Evolutionary conservation across 2,329 filamentous ascomycete genomes (phyloP).

Genomic region (Calycina marina): DNA sequence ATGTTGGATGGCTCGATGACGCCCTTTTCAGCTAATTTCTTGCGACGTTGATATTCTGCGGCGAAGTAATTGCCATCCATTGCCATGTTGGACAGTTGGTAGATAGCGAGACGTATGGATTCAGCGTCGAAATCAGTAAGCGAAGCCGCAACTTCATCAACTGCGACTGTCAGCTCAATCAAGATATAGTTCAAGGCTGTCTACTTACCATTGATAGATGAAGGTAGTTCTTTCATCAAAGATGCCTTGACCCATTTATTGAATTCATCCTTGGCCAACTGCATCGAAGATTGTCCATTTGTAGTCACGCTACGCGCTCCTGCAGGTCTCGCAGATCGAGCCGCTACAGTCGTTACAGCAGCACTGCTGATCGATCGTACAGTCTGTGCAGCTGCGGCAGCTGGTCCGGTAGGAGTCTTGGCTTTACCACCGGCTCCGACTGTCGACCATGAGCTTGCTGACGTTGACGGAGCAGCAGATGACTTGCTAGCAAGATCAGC

Average conservation of each 20-base stretch:
- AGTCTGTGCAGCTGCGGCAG: slow-evolving; percentile 31
- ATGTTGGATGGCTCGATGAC: slow-evolving; percentile 53
- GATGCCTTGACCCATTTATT: slow-evolving; percentile 80
- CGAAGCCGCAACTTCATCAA: slow-evolving; percentile 62
- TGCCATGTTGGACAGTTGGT: slow-evolving; percentile 62
- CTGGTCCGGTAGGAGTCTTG: slow-evolving; percentile 53
- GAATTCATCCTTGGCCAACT: slow-evolving; percentile 71
- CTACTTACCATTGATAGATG: slow-evolving; percentile 48
- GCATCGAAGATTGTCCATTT: slow-evolving; percentile 21
- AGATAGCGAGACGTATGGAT: slow-evolving; percentile 76
- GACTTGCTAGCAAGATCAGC: slow-evolving; percentile 82
- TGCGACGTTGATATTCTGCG: slow-evolving; percentile 85
- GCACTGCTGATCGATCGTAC: slow-evolving; percentile 24
- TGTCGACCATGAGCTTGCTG: slow-evolving; percentile 69
- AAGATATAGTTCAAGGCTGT: not conserved
- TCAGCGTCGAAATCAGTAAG: slow-evolving; percentile 67
- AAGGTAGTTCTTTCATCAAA: slow-evolving; percentile 58
- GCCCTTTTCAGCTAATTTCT: slow-evolving; percentile 85
- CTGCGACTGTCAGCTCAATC: slow-evolving; percentile 23
- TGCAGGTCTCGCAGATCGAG: slow-evolving; percentile 33
- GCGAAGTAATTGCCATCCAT: slow-evolving; percentile 90
- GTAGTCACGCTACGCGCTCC: slow-evolving; percentile 34
- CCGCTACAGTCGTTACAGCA: slow-evolving; percentile 9
- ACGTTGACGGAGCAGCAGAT: slow-evolving; percentile 28
- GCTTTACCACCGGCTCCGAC: slow-evolving; percentile 89